Percentiles rank a stretch among this genome's conserved stretches.
These are phyloP conservation scores for Psilocybe azurescens DNA, from an alignment of 768 basidiomycete species.

Conservation along the genomic window DNA sequence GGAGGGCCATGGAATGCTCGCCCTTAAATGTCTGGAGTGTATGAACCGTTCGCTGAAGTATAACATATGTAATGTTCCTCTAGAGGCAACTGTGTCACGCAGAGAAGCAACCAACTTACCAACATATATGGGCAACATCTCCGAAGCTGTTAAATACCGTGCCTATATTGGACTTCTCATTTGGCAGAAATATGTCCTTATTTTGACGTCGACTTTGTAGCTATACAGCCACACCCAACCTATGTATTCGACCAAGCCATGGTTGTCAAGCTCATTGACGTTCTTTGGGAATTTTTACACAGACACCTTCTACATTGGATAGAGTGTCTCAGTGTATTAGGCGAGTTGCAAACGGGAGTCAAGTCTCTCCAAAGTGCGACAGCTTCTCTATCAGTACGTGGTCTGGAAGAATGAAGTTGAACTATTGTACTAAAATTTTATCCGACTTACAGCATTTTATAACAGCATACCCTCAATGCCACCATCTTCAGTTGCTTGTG, in stretches of 20 bases:
- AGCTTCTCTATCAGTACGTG: no score
- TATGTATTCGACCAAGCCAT: no score
- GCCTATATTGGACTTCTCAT: slow-evolving; percentile 17
- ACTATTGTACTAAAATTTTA: no score
- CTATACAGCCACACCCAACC: no score
- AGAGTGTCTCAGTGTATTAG: no score
- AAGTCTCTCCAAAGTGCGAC: no score
- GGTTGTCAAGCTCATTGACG: neutral
- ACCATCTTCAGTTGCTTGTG: no score
- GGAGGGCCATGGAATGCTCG: slow-evolving; percentile 6
- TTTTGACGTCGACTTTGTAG: neutral
- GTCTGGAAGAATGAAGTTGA: no score
- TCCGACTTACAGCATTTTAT: no score
- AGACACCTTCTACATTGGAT: neutral
- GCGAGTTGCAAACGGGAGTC: no score
- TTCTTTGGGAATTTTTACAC: neutral
- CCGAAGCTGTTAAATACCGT: slow-evolving; percentile 18
- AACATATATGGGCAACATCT: slow-evolving; percentile 6
- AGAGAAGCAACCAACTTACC: slow-evolving; percentile 6
- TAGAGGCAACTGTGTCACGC: slow-evolving; percentile 1
- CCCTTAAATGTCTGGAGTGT: slow-evolving; percentile 10
- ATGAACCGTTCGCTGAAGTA: slow-evolving; percentile 17
- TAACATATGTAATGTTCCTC: slow-evolving; percentile 13
- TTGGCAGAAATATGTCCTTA: slow-evolving; percentile 13
- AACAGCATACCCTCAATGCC: no score